A percentile compares a stretch with the other conserved stretches of the same genome.
These are phyloP conservation scores for Aechmea fasciata DNA, from an alignment of 176 grass and related monocot species.

Conservation along the genomic window DNA sequence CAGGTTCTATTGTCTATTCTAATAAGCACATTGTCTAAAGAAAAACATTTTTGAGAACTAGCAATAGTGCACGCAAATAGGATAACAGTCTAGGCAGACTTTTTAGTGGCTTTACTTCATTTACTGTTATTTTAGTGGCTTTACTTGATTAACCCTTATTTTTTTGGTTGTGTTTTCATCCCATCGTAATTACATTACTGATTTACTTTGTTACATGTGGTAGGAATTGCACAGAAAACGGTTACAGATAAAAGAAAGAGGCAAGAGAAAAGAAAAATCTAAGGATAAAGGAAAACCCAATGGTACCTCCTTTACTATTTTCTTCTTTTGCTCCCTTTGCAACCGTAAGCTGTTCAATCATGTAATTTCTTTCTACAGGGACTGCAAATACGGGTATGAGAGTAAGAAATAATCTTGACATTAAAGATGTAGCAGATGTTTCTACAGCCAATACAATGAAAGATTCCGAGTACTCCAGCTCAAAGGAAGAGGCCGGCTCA, in stretches of 20 bases:
- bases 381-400: neutral
- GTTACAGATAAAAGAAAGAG: neutral
- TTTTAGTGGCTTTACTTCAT: no score
- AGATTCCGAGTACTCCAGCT: neutral
- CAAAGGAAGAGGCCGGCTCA: neutral
- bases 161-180: neutral
- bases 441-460: neutral
- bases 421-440: neutral
- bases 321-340: neutral
- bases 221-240: slow-evolving; percentile 10
- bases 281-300: neutral
- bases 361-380: neutral
- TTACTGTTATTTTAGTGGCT: no score
- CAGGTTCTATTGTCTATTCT: no score
- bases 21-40: no score
- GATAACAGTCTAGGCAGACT: no score
- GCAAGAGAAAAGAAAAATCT: slow-evolving; percentile 2
- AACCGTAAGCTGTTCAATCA: slow-evolving; percentile 4
- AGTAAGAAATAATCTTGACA: neutral
- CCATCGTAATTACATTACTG: neutral
- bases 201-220: neutral
- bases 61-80: no score
- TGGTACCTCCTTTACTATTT: neutral
- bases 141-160: neutral
- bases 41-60: no score